A percentile compares a stretch with the other conserved stretches of the same genome.
Evolutionary conservation across 2,329 filamentous ascomycete genomes (phyloP).

Genomic region (Diaporthe batatas): DNA sequence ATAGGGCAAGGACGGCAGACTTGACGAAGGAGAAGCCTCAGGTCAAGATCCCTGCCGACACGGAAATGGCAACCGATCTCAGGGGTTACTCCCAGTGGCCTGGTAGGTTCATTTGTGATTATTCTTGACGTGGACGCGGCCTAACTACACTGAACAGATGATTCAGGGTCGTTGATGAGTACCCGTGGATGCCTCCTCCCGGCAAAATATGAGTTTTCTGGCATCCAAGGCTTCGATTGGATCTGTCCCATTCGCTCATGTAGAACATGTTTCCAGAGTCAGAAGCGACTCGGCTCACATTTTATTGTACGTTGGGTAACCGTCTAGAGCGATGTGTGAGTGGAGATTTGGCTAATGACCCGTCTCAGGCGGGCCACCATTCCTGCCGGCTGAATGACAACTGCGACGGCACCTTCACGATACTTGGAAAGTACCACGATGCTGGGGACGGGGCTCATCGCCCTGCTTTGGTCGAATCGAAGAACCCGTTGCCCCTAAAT

Average conservation of each 20-base stretch:
- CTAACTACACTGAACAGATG: slow-evolving; percentile 8
- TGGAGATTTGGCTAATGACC: not conserved
- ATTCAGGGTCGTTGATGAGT: not conserved
- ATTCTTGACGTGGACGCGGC: fast-evolving
- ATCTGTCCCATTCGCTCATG: slow-evolving; percentile 32
- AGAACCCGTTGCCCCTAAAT: not conserved
- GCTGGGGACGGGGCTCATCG: not conserved
- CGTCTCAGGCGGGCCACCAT: not conserved
- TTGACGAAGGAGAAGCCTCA: not conserved
- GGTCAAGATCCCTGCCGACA: not conserved
- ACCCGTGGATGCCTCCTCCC: slow-evolving; percentile 28
- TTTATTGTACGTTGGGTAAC: not conserved
- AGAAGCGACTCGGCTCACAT: not conserved
- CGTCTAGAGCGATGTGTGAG: not conserved
- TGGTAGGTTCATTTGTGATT: not conserved
- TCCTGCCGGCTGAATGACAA: slow-evolving; percentile 33
- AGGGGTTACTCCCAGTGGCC: slow-evolving; percentile 37
- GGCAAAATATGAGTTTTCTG: slow-evolving; percentile 3
- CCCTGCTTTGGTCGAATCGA: slow-evolving; percentile 16
- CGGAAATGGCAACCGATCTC: slow-evolving; percentile 26
- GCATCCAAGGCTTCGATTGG: slow-evolving; percentile 24
- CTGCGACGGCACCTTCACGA: slow-evolving; percentile 34
- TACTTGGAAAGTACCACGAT: not conserved
- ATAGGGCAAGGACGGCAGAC: too few relatives aligned
- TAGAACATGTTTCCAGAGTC: not conserved